phyloP scores from a whole-genome alignment of 768 basidiomycete genomes.

The Coprinopsis cinerea region DNA sequence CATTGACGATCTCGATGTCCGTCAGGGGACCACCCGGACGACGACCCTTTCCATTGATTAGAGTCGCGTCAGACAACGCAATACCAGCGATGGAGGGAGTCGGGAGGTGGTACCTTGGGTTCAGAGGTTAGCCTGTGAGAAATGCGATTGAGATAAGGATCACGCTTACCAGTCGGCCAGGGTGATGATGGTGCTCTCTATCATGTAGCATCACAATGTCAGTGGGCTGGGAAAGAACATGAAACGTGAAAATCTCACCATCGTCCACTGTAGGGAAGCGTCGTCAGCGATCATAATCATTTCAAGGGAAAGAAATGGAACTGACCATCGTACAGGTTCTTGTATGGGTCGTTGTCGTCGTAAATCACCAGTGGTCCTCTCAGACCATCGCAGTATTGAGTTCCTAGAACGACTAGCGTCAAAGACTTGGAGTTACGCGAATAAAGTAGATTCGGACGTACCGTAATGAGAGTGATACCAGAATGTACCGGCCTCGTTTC shows the following conservation, averaged over 20 bases:
- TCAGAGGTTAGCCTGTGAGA: neutral
- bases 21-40: conserved; percentile 33
- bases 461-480: conserved; percentile 34
- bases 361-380: conserved; percentile 44
- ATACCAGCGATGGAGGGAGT: conserved; percentile 18
- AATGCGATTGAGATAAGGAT: too few species aligned
- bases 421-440: neutral
- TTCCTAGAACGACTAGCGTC: conserved; percentile 18
- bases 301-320: neutral
- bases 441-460: conserved; percentile 8
- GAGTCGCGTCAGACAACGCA: conserved; percentile 30
- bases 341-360: conserved; percentile 33
- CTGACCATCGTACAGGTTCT: conserved; percentile 18
- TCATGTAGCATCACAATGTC: conserved; percentile 7
- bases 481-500: conserved; percentile 26
- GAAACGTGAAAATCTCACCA: neutral
- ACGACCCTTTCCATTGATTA: conserved; percentile 51
- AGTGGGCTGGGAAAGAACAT: neutral
- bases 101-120: conserved; percentile 24
- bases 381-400: conserved; percentile 54
- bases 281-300: neutral
- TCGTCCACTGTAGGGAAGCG: neutral
- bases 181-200: conserved; percentile 41
- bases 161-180: conserved; percentile 38
- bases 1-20: conserved; percentile 39